Conservation (phyloP, 2,329 filamentous ascomycete genomes). For the Cladosporium sp. region DNA sequence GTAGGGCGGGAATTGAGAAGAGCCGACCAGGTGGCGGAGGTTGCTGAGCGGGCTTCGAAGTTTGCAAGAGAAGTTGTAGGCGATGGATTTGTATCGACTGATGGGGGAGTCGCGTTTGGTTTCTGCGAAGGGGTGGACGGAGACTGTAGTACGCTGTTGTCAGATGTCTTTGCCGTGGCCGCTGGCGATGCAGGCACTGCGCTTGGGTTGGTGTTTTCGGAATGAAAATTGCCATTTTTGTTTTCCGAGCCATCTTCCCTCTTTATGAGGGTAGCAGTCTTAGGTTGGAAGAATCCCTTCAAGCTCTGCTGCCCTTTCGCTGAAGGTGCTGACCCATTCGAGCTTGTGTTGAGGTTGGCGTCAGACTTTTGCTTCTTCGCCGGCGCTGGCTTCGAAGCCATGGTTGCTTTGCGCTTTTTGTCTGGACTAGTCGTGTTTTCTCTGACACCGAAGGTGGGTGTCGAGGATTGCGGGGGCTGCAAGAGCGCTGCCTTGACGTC, state of each 20-base stretch:
- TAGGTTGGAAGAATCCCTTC: constrained; percentile 77
- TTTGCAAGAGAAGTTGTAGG: constrained; percentile 1
- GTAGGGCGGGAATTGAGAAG: constrained; percentile 70
- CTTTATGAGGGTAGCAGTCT: constrained; percentile 31
- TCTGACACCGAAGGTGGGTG: background rate
- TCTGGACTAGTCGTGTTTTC: background rate
- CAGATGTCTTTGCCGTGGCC: background rate
- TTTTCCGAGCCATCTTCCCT: no score
- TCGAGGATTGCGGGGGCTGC: background rate
- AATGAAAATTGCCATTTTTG: background rate
- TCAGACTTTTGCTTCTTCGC: constrained; percentile 56
- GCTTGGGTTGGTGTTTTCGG: background rate
- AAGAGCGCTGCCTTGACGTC: background rate
- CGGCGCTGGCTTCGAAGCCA: constrained; percentile 32
- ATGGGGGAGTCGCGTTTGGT: background rate
- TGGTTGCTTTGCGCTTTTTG: constrained; percentile 39
- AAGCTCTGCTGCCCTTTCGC: constrained; percentile 62
- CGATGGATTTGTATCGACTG: background rate
- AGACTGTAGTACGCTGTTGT: background rate
- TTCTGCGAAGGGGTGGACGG: background rate
- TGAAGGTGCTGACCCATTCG: constrained; percentile 20
- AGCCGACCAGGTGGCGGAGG: constrained; percentile 69
- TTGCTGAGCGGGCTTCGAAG: constrained; percentile 29
- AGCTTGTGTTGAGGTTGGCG: constrained; percentile 25
- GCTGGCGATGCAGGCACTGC: background rate